Conservation (phyloP, 1,284 basidiomycete genomes). For the Vanrija pseudolonga region DNA sequence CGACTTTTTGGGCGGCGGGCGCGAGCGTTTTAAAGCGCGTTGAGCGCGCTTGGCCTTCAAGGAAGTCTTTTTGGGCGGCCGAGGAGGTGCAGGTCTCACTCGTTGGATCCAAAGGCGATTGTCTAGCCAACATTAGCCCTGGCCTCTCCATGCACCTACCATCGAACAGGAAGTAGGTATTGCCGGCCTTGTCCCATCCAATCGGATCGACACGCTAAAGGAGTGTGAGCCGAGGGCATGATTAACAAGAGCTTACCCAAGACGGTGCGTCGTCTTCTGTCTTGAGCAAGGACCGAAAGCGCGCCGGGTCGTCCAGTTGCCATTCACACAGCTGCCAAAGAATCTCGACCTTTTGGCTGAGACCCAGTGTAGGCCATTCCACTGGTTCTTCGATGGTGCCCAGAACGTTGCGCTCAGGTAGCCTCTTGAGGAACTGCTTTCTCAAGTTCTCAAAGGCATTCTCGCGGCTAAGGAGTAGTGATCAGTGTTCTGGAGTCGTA, state of each 20-base stretch:
- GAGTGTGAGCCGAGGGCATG: background rate
- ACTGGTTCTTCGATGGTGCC: slow-evolving; percentile 44
- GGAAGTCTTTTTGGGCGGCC: slow-evolving; percentile 35
- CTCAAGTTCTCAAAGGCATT: slow-evolving; percentile 47
- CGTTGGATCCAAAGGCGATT: slow-evolving; percentile 58
- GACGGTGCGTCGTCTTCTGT: slow-evolving; percentile 52
- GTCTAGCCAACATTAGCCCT: slow-evolving; percentile 31
- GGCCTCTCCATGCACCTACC: slow-evolving; percentile 31
- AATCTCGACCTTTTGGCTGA: slow-evolving; percentile 51
- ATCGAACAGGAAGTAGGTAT: slow-evolving; percentile 57
- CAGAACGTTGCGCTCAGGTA: slow-evolving; percentile 33
- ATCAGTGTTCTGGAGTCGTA: background rate
- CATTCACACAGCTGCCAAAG: slow-evolving; percentile 55
- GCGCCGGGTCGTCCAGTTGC: slow-evolving; percentile 54
- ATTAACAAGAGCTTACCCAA: slow-evolving; percentile 49
- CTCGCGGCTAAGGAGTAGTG: slow-evolving; percentile 26
- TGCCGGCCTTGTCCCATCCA: slow-evolving; percentile 54
- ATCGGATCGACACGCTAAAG: slow-evolving; percentile 53
- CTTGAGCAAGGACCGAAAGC: slow-evolving; percentile 53
- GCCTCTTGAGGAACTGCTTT: slow-evolving; percentile 45
- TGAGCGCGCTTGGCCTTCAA: slow-evolving; percentile 34
- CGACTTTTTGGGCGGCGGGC: slow-evolving; percentile 18
- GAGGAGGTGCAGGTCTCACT: slow-evolving; percentile 30
- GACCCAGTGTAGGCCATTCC: slow-evolving; percentile 51
- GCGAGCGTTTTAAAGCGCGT: slow-evolving; percentile 13